Percentiles rank a stretch among this genome's conserved stretches.
Evolutionary conservation across 1,284 basidiomycete genomes (phyloP).

Genomic region (Athelia psychrophila): DNA sequence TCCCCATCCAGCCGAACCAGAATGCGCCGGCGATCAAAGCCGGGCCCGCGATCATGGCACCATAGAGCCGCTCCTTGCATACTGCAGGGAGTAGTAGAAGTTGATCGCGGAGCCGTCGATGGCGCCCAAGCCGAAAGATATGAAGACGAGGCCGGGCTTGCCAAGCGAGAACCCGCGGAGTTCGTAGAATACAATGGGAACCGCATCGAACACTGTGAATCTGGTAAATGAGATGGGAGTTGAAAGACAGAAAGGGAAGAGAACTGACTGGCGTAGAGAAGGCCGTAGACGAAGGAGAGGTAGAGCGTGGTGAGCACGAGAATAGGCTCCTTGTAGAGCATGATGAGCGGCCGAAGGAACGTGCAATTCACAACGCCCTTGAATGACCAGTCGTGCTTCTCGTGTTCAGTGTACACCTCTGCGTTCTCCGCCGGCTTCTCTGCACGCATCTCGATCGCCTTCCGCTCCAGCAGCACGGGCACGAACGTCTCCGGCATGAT

Average conservation of each 20-base stretch:
- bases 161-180: conserved; percentile 26
- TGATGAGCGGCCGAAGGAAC: conserved; percentile 39
- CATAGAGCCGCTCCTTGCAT: conserved; percentile 47
- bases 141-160: conserved; percentile 33
- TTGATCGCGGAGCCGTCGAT: conserved; percentile 18
- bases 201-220: conserved; percentile 3
- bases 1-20: conserved; percentile 33
- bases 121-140: conserved; percentile 35
- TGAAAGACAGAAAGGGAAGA: neutral
- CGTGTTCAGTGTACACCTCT: conserved; percentile 56
- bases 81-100: conserved; percentile 23
- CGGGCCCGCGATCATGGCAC: conserved; percentile 41
- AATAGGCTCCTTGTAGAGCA: conserved; percentile 46
- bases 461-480: neutral
- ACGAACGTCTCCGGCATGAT: conserved; percentile 2
- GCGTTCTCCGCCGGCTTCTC: conserved; percentile 21
- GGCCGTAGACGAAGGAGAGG: conserved; percentile 44
- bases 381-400: conserved; percentile 57
- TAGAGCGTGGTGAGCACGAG: conserved; percentile 47
- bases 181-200: conserved; percentile 3
- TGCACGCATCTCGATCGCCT: neutral
- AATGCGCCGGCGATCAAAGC: conserved; percentile 37
- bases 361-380: conserved; percentile 44
- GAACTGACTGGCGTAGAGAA: conserved; percentile 35
- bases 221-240: neutral